Conservation (phyloP, 176 grass and related monocot genomes). For the Aegilops umbellulata region DNA sequence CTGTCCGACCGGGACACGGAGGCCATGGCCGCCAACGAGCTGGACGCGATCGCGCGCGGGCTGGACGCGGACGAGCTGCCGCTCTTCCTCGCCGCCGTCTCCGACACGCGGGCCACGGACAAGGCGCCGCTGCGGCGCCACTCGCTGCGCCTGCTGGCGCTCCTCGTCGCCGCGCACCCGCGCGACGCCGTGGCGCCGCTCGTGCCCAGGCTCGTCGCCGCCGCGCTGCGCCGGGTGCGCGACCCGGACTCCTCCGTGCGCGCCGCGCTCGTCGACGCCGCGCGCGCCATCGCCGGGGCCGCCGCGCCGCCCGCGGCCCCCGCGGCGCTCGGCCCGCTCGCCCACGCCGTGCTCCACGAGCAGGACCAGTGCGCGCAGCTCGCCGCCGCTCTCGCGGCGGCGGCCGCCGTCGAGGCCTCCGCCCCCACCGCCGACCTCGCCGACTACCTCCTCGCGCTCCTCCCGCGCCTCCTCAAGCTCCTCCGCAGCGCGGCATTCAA, state of each 20-base stretch:
- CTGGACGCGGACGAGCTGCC: conserved; percentile 60
- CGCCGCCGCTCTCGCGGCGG: conserved; percentile 58
- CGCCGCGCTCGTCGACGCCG: conserved; percentile 74
- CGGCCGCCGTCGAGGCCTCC: conserved; percentile 62
- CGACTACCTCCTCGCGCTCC: conserved; percentile 59
- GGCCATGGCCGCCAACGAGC: conserved; percentile 88
- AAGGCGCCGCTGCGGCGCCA: conserved; percentile 77
- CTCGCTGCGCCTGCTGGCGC: conserved; percentile 76
- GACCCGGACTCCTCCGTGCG: conserved; percentile 96
- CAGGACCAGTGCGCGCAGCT: conserved; percentile 91
- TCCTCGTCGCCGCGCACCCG: conserved; percentile 61
- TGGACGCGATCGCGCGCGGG: conserved; percentile 67
- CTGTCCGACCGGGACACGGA: conserved; percentile 93
- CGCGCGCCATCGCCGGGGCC: conserved; percentile 50
- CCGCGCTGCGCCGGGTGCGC: conserved; percentile 73
- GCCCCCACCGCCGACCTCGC: conserved; percentile 55
- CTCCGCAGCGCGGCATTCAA: conserved; percentile 89
- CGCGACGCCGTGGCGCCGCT: conserved; percentile 55
- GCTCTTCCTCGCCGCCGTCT: conserved; percentile 68
- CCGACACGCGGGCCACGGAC: conserved; percentile 76
- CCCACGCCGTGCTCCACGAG: conserved; percentile 77
- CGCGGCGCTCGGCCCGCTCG: conserved; percentile 42
- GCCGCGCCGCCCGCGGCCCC: not conserved
- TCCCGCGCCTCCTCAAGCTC: conserved; percentile 84
- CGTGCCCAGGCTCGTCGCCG: conserved; percentile 65